Base-by-base conservation (phyloP, 2,329 filamentous ascomycete species). In the Apiospora arundinis region DNA sequence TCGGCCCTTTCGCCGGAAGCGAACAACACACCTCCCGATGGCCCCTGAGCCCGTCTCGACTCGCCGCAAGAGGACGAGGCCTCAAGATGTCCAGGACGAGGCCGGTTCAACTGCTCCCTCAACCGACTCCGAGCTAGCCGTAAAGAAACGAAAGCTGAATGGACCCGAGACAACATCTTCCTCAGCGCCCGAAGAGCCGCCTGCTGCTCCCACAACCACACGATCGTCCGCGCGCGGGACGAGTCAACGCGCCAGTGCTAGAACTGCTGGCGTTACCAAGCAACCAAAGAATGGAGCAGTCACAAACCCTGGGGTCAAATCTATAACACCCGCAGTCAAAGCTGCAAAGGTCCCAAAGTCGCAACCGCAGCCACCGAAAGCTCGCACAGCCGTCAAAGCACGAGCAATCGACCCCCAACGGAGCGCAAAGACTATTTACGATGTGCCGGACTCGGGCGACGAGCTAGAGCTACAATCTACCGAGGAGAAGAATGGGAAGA, bases 361-460 rank as follows among this genome's bases (percentile, higher is more conserved):
- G 25, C 25, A 56, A 56, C 37, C 4, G 37, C 21, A 23, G 42
- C 18, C 14, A 23, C 28, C 32, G 21, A 28, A 32, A 32, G 40
- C 32, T 28, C 65, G 65, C 40, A 40, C 67, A 52, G 45, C 67
- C 45, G 21, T 68, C 12, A 67, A 67, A 67, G 6, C 40, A 28
- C 40, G 65, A 46, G 14, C 23, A 18, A 14, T 28, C 28, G 42
- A 40, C 25, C 6, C 12, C 70, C 72, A 7, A 73, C 73, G 2
- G 78, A 77, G 42, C 74, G 67, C 73, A 25, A 73, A 72, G 42
- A 76, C 71, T 66, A 69, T 76, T 28, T 80, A 80, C 71, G 78
- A 79, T 44, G 76, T 79, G 18, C 78, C 77, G 0, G 77, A 78
- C 69, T 80, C 78, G 14, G 77, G 74, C 37, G 77, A 77, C 14